Evolutionary conservation across 176 grass and related monocot genomes (phyloP).

Genomic region (Paspalum vaginatum): DNA sequence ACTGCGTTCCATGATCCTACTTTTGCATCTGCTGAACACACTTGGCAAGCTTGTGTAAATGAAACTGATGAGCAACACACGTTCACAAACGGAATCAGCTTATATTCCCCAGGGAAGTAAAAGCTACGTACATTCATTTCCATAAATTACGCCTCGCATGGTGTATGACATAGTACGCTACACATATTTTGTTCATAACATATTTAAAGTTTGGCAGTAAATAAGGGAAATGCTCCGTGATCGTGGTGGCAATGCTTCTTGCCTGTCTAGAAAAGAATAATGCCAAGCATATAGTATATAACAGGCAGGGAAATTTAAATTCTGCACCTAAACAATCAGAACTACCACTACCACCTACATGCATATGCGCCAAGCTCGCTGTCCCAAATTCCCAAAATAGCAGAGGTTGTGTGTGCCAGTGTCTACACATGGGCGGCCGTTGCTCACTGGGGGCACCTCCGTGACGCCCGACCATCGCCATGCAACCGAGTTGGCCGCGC

Average conservation of each 20-base stretch:
- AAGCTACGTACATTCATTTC: background rate
- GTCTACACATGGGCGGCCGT: background rate
- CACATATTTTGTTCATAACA: background rate
- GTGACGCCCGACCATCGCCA: background rate
- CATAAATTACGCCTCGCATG: no score
- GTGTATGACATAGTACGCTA: background rate
- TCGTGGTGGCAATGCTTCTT: no score
- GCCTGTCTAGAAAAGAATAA: no score
- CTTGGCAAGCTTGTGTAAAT: background rate
- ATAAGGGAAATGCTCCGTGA: no score
- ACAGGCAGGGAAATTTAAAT: no score
- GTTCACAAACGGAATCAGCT: background rate
- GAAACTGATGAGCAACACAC: background rate
- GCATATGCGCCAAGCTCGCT: background rate
- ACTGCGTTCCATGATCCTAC: background rate
- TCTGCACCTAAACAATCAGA: background rate
- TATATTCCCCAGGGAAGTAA: background rate
- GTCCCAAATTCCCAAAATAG: conserved; percentile 28
- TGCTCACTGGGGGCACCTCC: background rate
- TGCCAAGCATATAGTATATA: no score
- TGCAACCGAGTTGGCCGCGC: background rate
- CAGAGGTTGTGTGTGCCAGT: background rate
- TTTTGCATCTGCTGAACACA: background rate
- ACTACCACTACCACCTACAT: background rate
- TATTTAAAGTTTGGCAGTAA: background rate